Percentiles rank a stretch among this genome's conserved stretches.
Conservation (phyloP, 441 rosid genomes). For the Capsella rubella region DNA sequence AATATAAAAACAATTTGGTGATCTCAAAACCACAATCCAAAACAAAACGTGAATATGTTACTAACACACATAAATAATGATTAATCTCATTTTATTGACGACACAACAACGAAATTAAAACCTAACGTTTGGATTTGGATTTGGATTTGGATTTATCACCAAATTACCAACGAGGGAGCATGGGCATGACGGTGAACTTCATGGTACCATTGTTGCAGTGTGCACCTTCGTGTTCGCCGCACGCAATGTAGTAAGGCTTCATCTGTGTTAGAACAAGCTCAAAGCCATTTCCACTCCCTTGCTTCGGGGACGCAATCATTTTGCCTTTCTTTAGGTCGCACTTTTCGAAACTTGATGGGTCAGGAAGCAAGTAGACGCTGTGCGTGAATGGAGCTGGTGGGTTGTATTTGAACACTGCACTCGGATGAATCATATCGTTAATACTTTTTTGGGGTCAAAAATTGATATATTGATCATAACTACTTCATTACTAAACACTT, state of each 20-base stretch:
- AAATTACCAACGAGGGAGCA: slow-evolving; percentile 48
- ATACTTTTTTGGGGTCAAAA: neutral
- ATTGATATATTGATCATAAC: neutral
- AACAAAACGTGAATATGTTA: slow-evolving; percentile 22
- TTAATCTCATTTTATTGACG: slow-evolving; percentile 35
- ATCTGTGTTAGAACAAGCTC: slow-evolving; percentile 51
- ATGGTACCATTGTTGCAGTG: slow-evolving; percentile 67
- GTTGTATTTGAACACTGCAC: slow-evolving; percentile 66
- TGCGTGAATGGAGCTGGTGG: slow-evolving; percentile 61
- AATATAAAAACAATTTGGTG: slow-evolving; percentile 1
- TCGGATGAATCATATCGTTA: neutral
- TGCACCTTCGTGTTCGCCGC: slow-evolving; percentile 59
- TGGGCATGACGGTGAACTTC: slow-evolving; percentile 66
- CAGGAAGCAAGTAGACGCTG: slow-evolving; percentile 59
- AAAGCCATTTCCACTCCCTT: slow-evolving; percentile 64
- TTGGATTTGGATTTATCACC: slow-evolving; percentile 4
- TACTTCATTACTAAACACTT: no score
- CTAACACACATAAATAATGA: slow-evolving; percentile 9
- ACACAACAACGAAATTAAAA: slow-evolving; percentile 22
- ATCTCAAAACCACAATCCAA: slow-evolving; percentile 16
- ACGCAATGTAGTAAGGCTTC: slow-evolving; percentile 65
- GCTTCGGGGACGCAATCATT: slow-evolving; percentile 53
- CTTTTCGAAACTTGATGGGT: slow-evolving; percentile 49
- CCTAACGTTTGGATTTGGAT: neutral
- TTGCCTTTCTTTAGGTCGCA: slow-evolving; percentile 54